Evolutionary conservation across 2,329 filamentous ascomycete genomes (phyloP).

Genomic region (Tolypocladium ovalisporum): DNA sequence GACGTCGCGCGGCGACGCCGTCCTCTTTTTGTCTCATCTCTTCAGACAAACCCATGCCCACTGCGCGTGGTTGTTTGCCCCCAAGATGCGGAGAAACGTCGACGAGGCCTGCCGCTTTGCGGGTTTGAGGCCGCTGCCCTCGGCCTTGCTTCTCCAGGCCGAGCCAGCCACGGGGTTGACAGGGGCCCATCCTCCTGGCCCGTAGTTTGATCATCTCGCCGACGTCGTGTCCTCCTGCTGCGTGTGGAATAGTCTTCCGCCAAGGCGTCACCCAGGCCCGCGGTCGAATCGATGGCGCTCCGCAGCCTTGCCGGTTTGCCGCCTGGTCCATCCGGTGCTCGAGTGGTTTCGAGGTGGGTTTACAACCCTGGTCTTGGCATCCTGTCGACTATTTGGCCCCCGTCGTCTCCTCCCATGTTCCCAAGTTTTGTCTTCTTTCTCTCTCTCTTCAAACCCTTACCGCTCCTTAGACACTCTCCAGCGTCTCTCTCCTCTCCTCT

Average conservation of each 20-base stretch:
- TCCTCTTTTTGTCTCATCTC: background rate
- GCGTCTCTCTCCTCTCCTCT: constrained; percentile 23
- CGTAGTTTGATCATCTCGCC: background rate
- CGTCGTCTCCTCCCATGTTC: constrained; percentile 24
- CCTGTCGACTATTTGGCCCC: constrained; percentile 18
- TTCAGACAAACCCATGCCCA: background rate
- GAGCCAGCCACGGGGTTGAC: background rate
- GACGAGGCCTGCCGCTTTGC: background rate
- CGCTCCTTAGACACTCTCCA: constrained; percentile 3
- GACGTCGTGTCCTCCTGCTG: background rate
- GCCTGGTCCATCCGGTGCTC: constrained; percentile 18
- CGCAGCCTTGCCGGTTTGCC: constrained; percentile 14
- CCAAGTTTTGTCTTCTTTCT: constrained; percentile 38
- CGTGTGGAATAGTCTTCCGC: background rate
- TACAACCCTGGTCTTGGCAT: constrained; percentile 30
- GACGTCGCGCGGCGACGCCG: background rate
- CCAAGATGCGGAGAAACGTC: background rate
- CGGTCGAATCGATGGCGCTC: background rate
- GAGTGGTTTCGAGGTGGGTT: constrained; percentile 13
- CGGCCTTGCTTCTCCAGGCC: background rate
- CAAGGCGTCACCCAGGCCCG: background rate
- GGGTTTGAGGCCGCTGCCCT: background rate
- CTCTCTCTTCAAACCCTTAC: constrained; percentile 28
- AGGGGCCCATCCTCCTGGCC: background rate
- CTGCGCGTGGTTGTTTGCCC: background rate